Evolutionary conservation across 768 basidiomycete genomes (phyloP).

Genomic region (Ephemerocybe angulata): DNA sequence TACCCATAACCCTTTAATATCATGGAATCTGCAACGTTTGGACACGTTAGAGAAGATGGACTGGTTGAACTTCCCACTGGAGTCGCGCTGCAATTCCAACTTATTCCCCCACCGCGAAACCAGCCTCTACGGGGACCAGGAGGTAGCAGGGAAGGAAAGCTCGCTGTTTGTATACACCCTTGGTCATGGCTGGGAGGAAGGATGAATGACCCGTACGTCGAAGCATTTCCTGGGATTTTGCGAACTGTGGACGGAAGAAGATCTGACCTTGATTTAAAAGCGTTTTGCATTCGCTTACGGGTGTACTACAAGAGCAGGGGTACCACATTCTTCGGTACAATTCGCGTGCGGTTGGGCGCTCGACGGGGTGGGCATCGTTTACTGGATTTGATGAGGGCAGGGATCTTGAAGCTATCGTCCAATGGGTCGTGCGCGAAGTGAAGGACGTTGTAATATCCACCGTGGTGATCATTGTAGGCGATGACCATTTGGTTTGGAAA

Average conservation of each 20-base stretch:
- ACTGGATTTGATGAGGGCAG: conserved; percentile 68
- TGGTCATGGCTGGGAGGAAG: conserved; percentile 83
- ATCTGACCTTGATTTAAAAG: neutral
- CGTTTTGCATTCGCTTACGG: conserved; percentile 26
- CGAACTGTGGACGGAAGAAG: no score
- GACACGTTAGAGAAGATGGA: neutral
- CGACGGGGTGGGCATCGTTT: conserved; percentile 69
- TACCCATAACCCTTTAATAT: no score
- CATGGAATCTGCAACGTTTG: no score
- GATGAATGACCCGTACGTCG: conserved; percentile 71
- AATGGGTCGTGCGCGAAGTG: conserved; percentile 47
- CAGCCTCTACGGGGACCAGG: neutral
- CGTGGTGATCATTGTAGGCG: conserved; percentile 59
- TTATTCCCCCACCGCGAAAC: neutral
- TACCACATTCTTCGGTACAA: conserved; percentile 72
- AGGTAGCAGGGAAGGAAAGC: conserved; percentile 30
- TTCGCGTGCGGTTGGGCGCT: conserved; percentile 72
- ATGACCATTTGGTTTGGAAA: neutral
- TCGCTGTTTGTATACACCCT: conserved; percentile 75
- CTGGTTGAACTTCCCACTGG: neutral
- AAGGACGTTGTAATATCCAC: conserved; percentile 35
- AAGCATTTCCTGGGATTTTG: neutral
- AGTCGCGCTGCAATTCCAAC: neutral
- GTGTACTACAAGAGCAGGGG: conserved; percentile 36
- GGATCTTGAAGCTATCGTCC: conserved; percentile 62